Evolutionary conservation across 2,329 filamentous ascomycete genomes (phyloP).

Genomic region (Diatrype stigma): DNA sequence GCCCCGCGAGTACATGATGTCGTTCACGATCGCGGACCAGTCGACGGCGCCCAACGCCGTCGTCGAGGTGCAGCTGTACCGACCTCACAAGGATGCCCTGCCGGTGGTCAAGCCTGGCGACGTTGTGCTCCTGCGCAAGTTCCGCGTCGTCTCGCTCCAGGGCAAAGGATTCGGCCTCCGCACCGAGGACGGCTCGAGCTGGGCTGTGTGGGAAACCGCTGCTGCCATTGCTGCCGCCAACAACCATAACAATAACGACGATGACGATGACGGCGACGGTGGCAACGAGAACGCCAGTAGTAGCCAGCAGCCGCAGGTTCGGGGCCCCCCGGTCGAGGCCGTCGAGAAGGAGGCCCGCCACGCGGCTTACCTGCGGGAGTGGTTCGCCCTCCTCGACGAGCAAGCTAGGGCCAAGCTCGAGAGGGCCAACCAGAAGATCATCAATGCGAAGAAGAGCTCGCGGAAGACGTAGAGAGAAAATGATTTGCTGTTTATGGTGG

Average conservation of each 20-base stretch:
- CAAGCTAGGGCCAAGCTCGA: slow-evolving; percentile 43
- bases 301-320: slow-evolving; percentile 47
- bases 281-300: not conserved
- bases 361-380: slow-evolving; percentile 43
- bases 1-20: slow-evolving; percentile 56
- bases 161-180: slow-evolving; percentile 52
- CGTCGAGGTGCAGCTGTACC: slow-evolving; percentile 53
- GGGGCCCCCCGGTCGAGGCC: slow-evolving; percentile 57
- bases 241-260: not conserved
- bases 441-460: slow-evolving; percentile 16
- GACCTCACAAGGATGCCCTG: slow-evolving; percentile 53
- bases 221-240: too few relatives aligned
- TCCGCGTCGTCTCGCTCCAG: slow-evolving; percentile 50
- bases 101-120: slow-evolving; percentile 54
- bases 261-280: not conserved
- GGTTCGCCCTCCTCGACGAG: slow-evolving; percentile 46
- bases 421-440: slow-evolving; percentile 39
- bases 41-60: slow-evolving; percentile 47
- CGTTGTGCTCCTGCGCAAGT: slow-evolving; percentile 53
- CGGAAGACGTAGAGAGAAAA: too few relatives aligned
- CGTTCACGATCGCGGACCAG: slow-evolving; percentile 54
- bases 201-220: slow-evolving; percentile 62
- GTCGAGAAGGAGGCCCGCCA: slow-evolving; percentile 45
- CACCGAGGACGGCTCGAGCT: slow-evolving; percentile 53
- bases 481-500: too few relatives aligned